Conservation (phyloP, 139 green algal species). For the Pleodorina starrii region DNA sequence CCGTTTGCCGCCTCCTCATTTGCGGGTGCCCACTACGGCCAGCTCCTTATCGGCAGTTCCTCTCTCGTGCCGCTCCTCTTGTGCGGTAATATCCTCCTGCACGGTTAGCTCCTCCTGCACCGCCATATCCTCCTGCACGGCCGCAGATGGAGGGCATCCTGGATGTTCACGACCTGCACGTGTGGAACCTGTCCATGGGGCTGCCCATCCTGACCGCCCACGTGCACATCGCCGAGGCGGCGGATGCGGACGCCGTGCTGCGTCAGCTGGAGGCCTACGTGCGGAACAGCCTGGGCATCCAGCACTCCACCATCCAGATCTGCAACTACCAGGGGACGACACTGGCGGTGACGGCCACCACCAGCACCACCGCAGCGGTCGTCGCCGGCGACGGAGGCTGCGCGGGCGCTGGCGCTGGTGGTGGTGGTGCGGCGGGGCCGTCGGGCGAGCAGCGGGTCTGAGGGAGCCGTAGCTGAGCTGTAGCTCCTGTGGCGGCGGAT, state of each 20-base stretch:
- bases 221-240: slow-evolving; percentile 63
- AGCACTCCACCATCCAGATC: slow-evolving; percentile 87
- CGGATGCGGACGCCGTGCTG: slow-evolving; percentile 51
- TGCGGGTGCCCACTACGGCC: no score
- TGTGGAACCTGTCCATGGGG: slow-evolving; percentile 89
- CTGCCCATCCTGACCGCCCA: slow-evolving; percentile 85
- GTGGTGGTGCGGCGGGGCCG: not conserved
- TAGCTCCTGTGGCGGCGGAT: no score
- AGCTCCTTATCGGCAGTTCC: no score
- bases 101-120: no score
- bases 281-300: slow-evolving; percentile 68
- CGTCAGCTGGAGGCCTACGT: slow-evolving; percentile 63
- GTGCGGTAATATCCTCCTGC: no score
- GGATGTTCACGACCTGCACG: slow-evolving; percentile 93
- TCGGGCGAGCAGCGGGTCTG: not conserved
- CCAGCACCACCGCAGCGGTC: not conserved
- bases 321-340: slow-evolving; percentile 53
- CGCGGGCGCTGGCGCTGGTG: not conserved
- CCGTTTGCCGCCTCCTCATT: no score
- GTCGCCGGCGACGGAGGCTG: not conserved
- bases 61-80: no score
- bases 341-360: not conserved
- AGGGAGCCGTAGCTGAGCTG: not conserved
- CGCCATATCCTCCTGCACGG: no score
- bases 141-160: slow-evolving; percentile 80